These are phyloP conservation scores for Trypanosoma cruzi DNA, from an alignment of 208 protist species.

Conservation along the genomic window DNA sequence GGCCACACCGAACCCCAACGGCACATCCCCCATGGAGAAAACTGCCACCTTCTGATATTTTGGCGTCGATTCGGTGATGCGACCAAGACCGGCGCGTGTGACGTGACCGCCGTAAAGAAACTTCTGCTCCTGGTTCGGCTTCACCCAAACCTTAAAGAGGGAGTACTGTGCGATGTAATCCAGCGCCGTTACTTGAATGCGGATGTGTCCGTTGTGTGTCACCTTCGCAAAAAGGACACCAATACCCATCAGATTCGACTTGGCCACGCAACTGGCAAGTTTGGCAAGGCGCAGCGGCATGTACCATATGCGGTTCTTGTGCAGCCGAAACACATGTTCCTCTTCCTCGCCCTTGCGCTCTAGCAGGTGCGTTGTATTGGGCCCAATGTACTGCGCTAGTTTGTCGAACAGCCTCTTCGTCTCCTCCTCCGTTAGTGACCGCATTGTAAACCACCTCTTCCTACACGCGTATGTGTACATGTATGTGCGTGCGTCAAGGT, in stretches of 20 bases:
- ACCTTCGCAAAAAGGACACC: constrained; percentile 92
- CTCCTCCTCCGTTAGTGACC: constrained; percentile 83
- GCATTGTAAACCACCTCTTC: constrained; percentile 40
- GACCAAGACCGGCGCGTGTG: constrained; percentile 96
- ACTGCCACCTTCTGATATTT: constrained; percentile 98
- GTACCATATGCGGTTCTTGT: constrained; percentile 94
- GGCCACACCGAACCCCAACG: constrained; percentile 97
- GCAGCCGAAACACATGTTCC: constrained; percentile 90
- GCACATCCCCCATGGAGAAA: constrained; percentile 97
- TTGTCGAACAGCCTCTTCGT: constrained; percentile 93
- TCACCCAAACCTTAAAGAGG: constrained; percentile 99
- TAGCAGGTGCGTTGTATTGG: constrained; percentile 87
- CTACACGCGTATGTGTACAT: background rate
- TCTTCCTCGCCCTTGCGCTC: constrained; percentile 37
- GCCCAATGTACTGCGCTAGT: constrained; percentile 92
- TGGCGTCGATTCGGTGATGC: constrained; percentile 98
- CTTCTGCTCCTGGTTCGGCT: constrained; percentile 98
- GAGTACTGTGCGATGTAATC: constrained; percentile 94
- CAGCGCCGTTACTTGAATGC: constrained; percentile 89
- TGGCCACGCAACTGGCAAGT: constrained; percentile 86
- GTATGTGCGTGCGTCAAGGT: background rate
- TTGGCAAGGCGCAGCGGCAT: constrained; percentile 83
- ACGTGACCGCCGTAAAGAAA: constrained; percentile 99
- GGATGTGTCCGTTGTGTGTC: constrained; percentile 90
- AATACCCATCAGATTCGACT: constrained; percentile 90